A percentile compares a stretch with the other conserved stretches of the same genome.
Conservation (phyloP, 2,329 filamentous ascomycete genomes). For the Fusarium sp. region DNA sequence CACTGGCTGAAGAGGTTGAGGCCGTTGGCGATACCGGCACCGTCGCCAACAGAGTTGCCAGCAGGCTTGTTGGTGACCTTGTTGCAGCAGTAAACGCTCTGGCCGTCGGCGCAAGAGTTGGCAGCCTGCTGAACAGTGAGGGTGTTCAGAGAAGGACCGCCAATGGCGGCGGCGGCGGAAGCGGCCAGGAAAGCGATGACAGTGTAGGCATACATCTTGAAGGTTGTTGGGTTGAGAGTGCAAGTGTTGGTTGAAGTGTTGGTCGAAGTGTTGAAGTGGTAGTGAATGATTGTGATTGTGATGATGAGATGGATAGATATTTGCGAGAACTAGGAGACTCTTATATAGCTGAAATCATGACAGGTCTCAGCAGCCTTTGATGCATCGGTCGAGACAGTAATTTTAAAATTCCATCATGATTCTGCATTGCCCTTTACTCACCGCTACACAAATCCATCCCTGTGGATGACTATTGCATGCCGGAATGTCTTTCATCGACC, state of each 20-base stretch:
- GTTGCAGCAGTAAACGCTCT: slow-evolving; percentile 7
- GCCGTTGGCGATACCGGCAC: background rate
- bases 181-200: slow-evolving; percentile 5
- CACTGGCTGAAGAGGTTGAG: background rate
- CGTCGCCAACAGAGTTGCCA: background rate
- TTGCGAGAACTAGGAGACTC: background rate
- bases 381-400: background rate
- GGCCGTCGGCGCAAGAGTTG: background rate
- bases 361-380: background rate
- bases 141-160: background rate
- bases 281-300: background rate
- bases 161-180: background rate
- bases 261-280: background rate
- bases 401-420: background rate
- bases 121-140: background rate
- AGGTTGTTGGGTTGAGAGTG: background rate
- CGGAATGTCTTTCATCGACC: background rate
- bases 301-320: background rate
- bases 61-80: background rate
- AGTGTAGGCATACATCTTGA: slow-evolving; percentile 1
- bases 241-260: background rate
- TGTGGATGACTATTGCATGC: background rate
- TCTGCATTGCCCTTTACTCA: background rate
- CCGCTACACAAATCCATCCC: background rate
- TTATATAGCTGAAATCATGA: background rate